Base-by-base conservation (phyloP, 2,329 filamentous ascomycete genomes). In the Aspergillus novofumigatus region DNA sequence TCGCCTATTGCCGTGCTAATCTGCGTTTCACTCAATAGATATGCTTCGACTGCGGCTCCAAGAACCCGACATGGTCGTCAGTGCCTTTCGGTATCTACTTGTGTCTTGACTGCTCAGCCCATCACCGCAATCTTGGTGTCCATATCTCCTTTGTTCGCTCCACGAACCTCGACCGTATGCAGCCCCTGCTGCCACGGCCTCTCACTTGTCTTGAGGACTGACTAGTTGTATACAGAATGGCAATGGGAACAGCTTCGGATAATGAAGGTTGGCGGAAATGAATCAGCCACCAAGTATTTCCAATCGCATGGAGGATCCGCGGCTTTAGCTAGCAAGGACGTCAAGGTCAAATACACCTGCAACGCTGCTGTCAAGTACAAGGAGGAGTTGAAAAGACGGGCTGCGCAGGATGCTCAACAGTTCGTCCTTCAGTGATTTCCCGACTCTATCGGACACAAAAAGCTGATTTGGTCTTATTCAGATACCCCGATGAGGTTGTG, bases 101-200 rank as follows among this genome's bases (percentile, higher is more conserved):
- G 23, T 99, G 94, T 72, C 88, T 99, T 69, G 94, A 99, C 79
- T 99, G 94, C 80, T 97, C 93, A 45, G 89, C 93, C 56, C 92
- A 97, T 76, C 94, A 99, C 77, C 89, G 94, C 68, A 97, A 97
- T 77, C 87, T 99, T 69, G 94, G 94, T 76, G 93, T 97, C 59
- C 94, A 99, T 78, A 97, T 99, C 78, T 97, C 93, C 67, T 99
- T 99, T 81, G 94, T 99, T 69, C 89, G 94, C 70, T 97, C 93
- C 60, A 97, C 93, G 61, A 97, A 97, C 76, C 89, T 99, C 75
- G 94, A 99, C 76, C 92, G 93, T 97, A 90, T 72, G 91, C 81
- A 68, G 72, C 29, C 59, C 55, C 53, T 56, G 32, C 52, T 44
- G 45, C 53, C 56, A 38, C 52, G 41, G 48, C 49, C 48, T 25